Evolutionary conservation across 1,139 yeast species (phyloP).

Genomic region (Blastobotrys apis): DNA sequence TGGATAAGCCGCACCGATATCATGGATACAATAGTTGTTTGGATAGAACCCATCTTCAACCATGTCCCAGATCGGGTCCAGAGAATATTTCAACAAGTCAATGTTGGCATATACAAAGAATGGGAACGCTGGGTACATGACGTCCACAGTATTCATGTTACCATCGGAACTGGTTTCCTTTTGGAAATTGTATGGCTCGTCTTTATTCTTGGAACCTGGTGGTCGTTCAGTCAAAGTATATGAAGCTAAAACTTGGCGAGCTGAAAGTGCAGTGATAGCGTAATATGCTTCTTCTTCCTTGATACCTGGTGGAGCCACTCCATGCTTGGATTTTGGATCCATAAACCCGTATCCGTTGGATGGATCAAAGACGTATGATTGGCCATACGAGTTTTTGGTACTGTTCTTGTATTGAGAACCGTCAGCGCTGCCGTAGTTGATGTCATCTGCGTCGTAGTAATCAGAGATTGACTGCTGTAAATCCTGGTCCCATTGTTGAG

Average conservation of each 20-base stretch:
- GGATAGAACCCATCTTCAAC: constrained; percentile 12
- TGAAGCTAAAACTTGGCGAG: constrained; percentile 8
- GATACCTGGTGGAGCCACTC: constrained; percentile 8
- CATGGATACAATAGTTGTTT: constrained; percentile 13
- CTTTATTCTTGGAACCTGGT: neutral
- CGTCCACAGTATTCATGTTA: constrained; percentile 11
- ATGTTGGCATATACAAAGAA: constrained; percentile 8
- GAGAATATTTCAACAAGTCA: constrained; percentile 1
- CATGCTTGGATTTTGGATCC: neutral
- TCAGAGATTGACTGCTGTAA: constrained; percentile 1
- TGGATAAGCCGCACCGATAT: constrained; percentile 12
- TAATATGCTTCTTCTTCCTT: constrained; percentile 10
- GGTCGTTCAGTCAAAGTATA: constrained; percentile 4
- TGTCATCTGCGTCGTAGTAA: constrained; percentile 1
- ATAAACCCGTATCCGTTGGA: constrained; percentile 7
- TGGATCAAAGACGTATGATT: constrained; percentile 1
- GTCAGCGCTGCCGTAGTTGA: neutral
- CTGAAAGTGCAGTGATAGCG: constrained; percentile 10
- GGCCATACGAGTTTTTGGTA: constrained; percentile 7
- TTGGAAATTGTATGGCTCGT: constrained; percentile 8
- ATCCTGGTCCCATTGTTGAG: neutral
- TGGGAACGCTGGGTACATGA: constrained; percentile 13
- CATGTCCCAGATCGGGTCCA: constrained; percentile 10
- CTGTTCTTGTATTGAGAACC: too few species aligned
- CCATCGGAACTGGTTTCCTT: constrained; percentile 12